Evolutionary conservation across 352 stramenopile genomes (phyloP).

Genomic region (Pythium dissotocum): DNA sequence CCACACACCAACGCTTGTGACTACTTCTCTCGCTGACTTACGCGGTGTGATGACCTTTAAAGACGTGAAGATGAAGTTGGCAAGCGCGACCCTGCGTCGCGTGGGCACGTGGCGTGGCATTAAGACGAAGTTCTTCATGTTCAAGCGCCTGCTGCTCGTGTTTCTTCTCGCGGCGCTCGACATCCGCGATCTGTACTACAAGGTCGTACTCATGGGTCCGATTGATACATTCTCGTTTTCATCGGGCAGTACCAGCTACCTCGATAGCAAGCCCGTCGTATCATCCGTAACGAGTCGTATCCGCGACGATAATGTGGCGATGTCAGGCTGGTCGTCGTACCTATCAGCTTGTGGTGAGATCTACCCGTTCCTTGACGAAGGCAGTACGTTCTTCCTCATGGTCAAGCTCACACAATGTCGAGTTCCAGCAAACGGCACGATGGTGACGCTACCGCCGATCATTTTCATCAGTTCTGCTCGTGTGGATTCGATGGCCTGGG

Average conservation of each 20-base stretch:
- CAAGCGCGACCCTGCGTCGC: neutral
- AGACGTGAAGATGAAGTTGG: too few relatives aligned
- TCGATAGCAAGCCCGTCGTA: conserved; percentile 9
- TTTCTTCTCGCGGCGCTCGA: conserved; percentile 14
- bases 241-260: conserved; percentile 5
- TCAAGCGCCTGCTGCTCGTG: conserved; percentile 19
- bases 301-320: neutral
- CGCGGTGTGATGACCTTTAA: too few relatives aligned
- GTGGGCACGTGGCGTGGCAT: conserved; percentile 3
- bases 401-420: conserved; percentile 10
- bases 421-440: neutral
- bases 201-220: conserved; percentile 7
- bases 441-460: conserved; percentile 2
- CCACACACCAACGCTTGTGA: too few relatives aligned
- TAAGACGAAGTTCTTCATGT: conserved; percentile 16
- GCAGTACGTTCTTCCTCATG: conserved; percentile 14
- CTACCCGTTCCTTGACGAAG: conserved; percentile 1
- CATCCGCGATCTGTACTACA: conserved; percentile 23
- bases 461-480: conserved; percentile 11
- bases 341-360: conserved; percentile 13
- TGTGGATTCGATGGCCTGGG: conserved; percentile 14
- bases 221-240: conserved; percentile 16
- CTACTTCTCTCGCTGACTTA: neutral
- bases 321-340: conserved; percentile 17
- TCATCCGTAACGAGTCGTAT: conserved; percentile 6